Conservation (phyloP, 2,329 filamentous ascomycete species). For the Cercospora berteroae region DNA sequence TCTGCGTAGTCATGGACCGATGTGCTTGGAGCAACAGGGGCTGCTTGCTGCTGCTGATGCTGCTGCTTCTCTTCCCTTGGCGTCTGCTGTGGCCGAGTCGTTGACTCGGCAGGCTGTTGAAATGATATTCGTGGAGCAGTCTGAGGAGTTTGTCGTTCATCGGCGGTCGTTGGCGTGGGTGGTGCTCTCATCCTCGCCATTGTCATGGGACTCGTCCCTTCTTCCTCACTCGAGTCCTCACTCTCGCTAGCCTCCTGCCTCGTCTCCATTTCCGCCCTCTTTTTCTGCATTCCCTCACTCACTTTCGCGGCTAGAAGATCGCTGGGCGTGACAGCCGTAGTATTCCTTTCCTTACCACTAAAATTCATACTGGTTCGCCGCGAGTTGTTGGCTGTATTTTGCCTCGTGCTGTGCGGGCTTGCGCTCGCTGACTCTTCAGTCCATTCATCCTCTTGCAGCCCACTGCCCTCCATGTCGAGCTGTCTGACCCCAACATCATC, state of each 20-base stretch:
- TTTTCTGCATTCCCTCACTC: conserved; percentile 10
- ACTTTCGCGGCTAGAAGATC: conserved; percentile 16
- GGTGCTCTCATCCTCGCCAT: conserved; percentile 12
- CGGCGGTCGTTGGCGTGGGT: background rate
- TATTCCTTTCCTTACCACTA: conserved; percentile 19
- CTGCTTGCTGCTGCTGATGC: background rate
- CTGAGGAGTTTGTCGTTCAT: background rate
- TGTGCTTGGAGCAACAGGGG: background rate
- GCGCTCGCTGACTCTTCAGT: conserved; percentile 39
- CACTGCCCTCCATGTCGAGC: conserved; percentile 33
- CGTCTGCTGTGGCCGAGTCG: background rate
- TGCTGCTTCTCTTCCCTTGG: background rate
- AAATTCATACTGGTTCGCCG: conserved; percentile 31
- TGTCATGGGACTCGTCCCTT: conserved; percentile 15
- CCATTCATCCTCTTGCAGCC: conserved; percentile 39
- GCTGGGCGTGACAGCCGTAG: conserved; percentile 22
- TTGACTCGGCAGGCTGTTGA: conserved; percentile 1
- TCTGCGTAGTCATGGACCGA: conserved; percentile 8
- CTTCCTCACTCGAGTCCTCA: conserved; percentile 18
- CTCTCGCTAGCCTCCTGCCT: conserved; percentile 12
- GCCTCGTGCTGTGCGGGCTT: conserved; percentile 38
- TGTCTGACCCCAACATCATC: conserved; percentile 20
- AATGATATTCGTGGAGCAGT: background rate
- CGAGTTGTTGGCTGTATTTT: conserved; percentile 40
- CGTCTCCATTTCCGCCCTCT: conserved; percentile 1